phyloP scores from a whole-genome alignment of 164 flowering plant species.

The Macadamia tetraphylla region DNA sequence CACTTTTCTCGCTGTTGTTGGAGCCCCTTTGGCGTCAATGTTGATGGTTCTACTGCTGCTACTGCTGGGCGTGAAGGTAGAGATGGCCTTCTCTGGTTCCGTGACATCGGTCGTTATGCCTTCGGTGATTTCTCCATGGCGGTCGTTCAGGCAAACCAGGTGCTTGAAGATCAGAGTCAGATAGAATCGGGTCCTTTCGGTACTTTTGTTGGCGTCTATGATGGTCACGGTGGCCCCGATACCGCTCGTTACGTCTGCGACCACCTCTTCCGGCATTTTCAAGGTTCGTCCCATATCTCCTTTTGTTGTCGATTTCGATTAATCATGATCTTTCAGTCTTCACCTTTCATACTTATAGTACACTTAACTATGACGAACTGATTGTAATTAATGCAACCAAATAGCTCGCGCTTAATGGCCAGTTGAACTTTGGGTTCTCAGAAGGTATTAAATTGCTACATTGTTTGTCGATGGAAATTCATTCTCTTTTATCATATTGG shows the following conservation, averaged over 20 bases:
- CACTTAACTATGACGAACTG: too few relatives aligned
- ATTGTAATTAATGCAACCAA: too few relatives aligned
- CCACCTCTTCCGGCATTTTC: slow-evolving; percentile 50
- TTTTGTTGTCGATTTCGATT: too few relatives aligned
- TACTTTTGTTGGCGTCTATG: slow-evolving; percentile 72
- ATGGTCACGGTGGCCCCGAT: slow-evolving; percentile 74
- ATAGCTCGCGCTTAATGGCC: too few relatives aligned
- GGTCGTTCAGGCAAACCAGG: slow-evolving; percentile 64
- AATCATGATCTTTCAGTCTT: too few relatives aligned
- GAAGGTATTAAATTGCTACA: too few relatives aligned
- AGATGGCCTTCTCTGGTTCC: slow-evolving; percentile 52
- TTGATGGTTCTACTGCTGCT: background rate
- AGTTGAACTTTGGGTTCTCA: too few relatives aligned
- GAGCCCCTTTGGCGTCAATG: slow-evolving; percentile 37
- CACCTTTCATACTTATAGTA: too few relatives aligned
- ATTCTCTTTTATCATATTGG: too few relatives aligned
- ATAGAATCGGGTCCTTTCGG: slow-evolving; percentile 66
- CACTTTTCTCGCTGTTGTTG: slow-evolving; percentile 44
- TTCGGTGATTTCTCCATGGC: slow-evolving; percentile 71
- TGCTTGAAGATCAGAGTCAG: slow-evolving; percentile 75
- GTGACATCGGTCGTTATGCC: slow-evolving; percentile 40
- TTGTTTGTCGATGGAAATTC: too few relatives aligned
- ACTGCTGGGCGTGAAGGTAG: slow-evolving; percentile 29
- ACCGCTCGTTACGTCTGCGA: slow-evolving; percentile 62
- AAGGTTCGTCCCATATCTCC: slow-evolving; percentile 27